A percentile compares a stretch with the other conserved stretches of the same genome.
Conservation (phyloP, 192 early-diverging fungal species). For the Gryganskiella cystojenkinii region DNA sequence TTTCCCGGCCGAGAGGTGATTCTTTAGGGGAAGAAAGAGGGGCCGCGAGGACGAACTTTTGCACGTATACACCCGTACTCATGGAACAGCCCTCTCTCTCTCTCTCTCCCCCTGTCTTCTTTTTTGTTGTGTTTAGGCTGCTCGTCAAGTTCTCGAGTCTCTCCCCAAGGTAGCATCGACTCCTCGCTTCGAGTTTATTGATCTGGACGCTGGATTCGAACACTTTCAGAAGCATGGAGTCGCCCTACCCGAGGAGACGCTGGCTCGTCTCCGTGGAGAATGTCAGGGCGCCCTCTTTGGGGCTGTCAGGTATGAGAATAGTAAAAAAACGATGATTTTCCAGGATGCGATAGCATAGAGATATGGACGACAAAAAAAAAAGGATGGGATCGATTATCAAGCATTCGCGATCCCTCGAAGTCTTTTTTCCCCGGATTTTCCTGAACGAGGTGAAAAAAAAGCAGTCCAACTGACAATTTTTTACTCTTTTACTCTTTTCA, state of each 20-base stretch:
- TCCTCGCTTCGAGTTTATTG: conserved; percentile 80
- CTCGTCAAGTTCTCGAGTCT: conserved; percentile 87
- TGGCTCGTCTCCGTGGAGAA: conserved; percentile 80
- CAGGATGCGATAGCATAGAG: neutral
- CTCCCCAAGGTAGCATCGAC: conserved; percentile 60
- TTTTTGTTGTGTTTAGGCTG: conserved; percentile 66
- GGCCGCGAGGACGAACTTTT: neutral
- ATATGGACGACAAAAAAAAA: neutral
- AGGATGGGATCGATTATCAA: neutral
- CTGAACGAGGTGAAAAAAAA: conserved; percentile 10
- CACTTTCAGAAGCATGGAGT: conserved; percentile 93
- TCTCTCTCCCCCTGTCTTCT: neutral
- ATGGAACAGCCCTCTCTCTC: neutral
- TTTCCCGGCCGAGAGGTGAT: neutral
- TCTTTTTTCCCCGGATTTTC: too few relatives aligned
- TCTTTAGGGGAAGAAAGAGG: too few relatives aligned
- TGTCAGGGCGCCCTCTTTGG: conserved; percentile 97
- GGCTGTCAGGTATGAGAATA: conserved; percentile 79
- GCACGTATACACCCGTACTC: neutral
- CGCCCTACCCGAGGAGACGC: conserved; percentile 90
- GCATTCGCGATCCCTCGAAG: neutral
- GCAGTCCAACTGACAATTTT: conserved; percentile 31
- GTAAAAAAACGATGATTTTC: conserved; percentile 1
- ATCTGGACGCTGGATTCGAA: conserved; percentile 96
- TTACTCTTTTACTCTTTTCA: neutral